Percentiles rank a stretch among this genome's conserved stretches.
Evolutionary conservation across 2,329 filamentous ascomycete genomes (phyloP).

Genomic region (Pseudogymnoascus sp.): DNA sequence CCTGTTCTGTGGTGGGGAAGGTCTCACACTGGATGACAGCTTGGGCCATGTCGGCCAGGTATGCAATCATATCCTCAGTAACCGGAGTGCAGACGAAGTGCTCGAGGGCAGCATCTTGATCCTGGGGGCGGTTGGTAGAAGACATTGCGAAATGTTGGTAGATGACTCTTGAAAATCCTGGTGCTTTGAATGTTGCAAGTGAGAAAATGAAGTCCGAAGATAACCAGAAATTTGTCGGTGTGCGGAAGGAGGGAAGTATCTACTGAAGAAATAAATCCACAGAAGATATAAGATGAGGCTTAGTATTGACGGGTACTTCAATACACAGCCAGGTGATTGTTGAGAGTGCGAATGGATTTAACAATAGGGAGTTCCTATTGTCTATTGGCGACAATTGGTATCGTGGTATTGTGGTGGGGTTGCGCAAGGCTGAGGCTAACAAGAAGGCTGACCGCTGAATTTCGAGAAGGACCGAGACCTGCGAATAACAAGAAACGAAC

Average conservation of each 20-base stretch:
- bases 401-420: neutral
- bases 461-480: conserved; percentile 5
- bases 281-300: conserved; percentile 8
- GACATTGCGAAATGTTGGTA: neutral
- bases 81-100: conserved; percentile 74
- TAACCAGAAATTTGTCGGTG: conserved; percentile 2
- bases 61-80: conserved; percentile 66
- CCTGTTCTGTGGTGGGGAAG: conserved; percentile 38
- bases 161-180: neutral
- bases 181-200: conserved; percentile 2
- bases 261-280: conserved; percentile 7
- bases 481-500: conserved; percentile 5
- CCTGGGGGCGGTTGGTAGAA: neutral
- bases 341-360: conserved; percentile 1
- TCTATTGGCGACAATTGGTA: conserved; percentile 5
- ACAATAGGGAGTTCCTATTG: conserved; percentile 6
- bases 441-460: conserved; percentile 2
- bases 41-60: conserved; percentile 65
- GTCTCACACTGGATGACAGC: conserved; percentile 75
- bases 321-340: conserved; percentile 4
- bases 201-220: conserved; percentile 6
- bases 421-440: conserved; percentile 4
- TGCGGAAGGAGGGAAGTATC: conserved; percentile 1
- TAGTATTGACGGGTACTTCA: conserved; percentile 7
- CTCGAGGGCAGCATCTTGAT: conserved; percentile 58